Percentiles rank a stretch among this genome's conserved stretches.
phyloP scores from a whole-genome alignment of 208 protist genomes.

The Leishmania martiniquensis region DNA sequence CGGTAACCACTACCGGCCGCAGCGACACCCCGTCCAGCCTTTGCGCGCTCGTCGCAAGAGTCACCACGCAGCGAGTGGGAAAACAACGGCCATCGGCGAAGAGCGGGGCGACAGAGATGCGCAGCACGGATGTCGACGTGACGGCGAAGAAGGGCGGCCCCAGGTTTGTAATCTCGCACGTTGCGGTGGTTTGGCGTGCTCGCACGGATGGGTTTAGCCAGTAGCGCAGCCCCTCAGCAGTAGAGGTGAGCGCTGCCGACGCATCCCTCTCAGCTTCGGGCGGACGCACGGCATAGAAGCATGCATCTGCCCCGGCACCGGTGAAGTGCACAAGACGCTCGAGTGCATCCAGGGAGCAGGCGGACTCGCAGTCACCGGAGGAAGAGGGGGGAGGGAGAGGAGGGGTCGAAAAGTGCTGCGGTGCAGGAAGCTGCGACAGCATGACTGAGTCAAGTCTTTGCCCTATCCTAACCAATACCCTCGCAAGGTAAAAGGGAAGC shows the following conservation, averaged over 20 bases:
- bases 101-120: slow-evolving; percentile 38
- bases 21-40: slow-evolving; percentile 47
- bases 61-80: slow-evolving; percentile 58
- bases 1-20: slow-evolving; percentile 50
- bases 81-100: slow-evolving; percentile 41
- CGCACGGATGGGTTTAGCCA: slow-evolving; percentile 55
- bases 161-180: slow-evolving; percentile 50
- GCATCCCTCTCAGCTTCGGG: not conserved
- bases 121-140: slow-evolving; percentile 35
- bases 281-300: slow-evolving; percentile 21
- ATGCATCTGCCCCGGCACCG: slow-evolving; percentile 29
- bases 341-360: slow-evolving; percentile 34
- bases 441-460: not conserved
- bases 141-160: slow-evolving; percentile 36
- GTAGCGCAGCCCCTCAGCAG: slow-evolving; percentile 16
- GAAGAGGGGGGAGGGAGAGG: not conserved
- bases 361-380: not conserved
- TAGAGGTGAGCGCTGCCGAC: not conserved
- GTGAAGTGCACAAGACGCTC: slow-evolving; percentile 36
- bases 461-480: not conserved
- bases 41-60: slow-evolving; percentile 51
- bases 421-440: not conserved
- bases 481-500: slow-evolving; percentile 7
- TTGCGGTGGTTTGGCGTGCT: slow-evolving; percentile 44
- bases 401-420: not conserved